Evolutionary conservation across 2,329 filamentous ascomycete species (phyloP), one percentile per base, ranked within the genome.

Genomic region (Stagonosporopsis vannaccii): DNA sequence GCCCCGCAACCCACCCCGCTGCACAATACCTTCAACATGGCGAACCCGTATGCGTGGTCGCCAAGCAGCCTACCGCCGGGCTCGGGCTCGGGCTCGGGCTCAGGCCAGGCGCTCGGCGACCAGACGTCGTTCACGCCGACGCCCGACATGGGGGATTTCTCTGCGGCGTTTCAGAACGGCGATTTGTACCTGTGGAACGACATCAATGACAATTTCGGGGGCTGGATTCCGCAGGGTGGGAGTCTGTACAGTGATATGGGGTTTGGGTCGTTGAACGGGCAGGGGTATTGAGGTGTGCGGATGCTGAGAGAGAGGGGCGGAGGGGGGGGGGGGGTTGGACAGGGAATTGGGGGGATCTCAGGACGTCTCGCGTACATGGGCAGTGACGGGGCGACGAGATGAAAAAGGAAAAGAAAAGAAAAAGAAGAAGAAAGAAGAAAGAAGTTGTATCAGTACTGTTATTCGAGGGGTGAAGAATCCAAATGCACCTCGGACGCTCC

Each of bases 171-270:
- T 45, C 70, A 74, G 26, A 68, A 74, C 19, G 73, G 73, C 8
- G 73, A 75, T 50, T 59, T 75, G 48, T 75, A 75, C 52, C 58
- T 75, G 1, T 75, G 73, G 73, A 73, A 75, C 43, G 73, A 74
- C n/a, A 66, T 63, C 12, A 61, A 56, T 1, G 72, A 75, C n/a
- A 70, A 62, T 32, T 71, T 69, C 36, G 71, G 68, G 12, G 68
- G 69, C 0, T 75, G 72, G 71, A 66, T 69, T 2, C 65, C 69
- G 2, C 72, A 71, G 49, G 62, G 62, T 1, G 62, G 60, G 2
- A 62, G 59, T 4, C 48, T 68, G 28, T 73, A 70, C 33, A 63
- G 56, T 6, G 65, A 69, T 6, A 53, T 69, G 51, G 66, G 68
- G 6, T 73, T 70, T 48, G 67, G 64, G 8, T 40, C 53, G 1